phyloP scores from a whole-genome alignment of 352 stramenopile genomes.

The Phytophthora hibernalis region DNA sequence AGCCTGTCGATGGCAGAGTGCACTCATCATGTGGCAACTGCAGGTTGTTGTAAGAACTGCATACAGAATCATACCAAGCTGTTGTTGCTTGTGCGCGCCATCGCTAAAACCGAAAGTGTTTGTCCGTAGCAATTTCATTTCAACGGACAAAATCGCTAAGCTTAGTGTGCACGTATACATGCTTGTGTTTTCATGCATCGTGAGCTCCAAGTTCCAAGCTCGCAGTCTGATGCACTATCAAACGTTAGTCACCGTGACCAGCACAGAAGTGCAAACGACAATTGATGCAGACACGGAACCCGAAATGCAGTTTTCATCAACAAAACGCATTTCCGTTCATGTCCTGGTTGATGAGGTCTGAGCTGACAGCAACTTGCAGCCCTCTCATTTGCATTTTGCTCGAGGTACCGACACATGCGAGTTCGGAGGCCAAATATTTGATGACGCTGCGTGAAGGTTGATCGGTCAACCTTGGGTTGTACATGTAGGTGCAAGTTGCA shows the following conservation, averaged over 20 bases:
- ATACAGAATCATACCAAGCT: not conserved
- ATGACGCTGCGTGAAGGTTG: slow-evolving; percentile 20
- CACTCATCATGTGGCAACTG: not conserved
- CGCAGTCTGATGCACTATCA: too few relatives aligned
- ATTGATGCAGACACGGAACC: too few relatives aligned
- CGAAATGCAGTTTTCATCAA: too few relatives aligned
- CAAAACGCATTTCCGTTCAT: too few relatives aligned
- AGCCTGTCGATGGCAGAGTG: not conserved
- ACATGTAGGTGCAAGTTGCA: too few relatives aligned
- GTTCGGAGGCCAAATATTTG: slow-evolving; percentile 16
- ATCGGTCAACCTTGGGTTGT: too few relatives aligned
- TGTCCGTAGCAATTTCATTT: not conserved
- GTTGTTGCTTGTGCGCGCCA: not conserved
- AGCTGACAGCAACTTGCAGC: not conserved
- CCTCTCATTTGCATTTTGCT: too few relatives aligned
- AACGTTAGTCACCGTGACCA: too few relatives aligned
- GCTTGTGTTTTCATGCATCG: too few relatives aligned
- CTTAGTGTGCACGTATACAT: too few relatives aligned
- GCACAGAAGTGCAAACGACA: too few relatives aligned
- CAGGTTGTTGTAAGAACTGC: not conserved
- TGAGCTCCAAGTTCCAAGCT: too few relatives aligned
- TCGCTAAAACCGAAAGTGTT: not conserved
- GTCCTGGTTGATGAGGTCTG: not conserved
- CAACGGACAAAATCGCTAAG: not conserved
- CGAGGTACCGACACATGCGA: slow-evolving; percentile 2